Conservation (phyloP, 805 yeast species). For the Alloascoidea africana region DNA sequence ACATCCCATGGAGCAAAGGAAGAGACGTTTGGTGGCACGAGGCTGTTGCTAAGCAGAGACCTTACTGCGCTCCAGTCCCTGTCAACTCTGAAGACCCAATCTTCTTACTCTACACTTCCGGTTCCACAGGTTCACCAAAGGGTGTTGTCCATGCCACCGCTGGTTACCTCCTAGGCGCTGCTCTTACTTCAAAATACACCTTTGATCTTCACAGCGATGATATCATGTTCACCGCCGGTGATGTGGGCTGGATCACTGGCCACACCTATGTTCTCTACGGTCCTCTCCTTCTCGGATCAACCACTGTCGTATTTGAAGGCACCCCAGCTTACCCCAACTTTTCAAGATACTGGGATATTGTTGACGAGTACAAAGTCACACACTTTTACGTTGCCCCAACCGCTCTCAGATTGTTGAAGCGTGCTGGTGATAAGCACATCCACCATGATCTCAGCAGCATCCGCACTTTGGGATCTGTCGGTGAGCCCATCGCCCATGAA, state of each 20-base stretch:
- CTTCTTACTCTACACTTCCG: constrained; percentile 91
- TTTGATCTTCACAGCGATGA: constrained; percentile 88
- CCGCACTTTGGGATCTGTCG: constrained; percentile 94
- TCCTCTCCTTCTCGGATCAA: constrained; percentile 76
- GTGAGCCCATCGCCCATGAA: constrained; percentile 97
- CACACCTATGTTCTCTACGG: constrained; percentile 94
- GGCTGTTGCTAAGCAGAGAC: constrained; percentile 64
- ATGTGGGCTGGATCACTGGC: constrained; percentile 98
- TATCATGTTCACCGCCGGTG: constrained; percentile 91
- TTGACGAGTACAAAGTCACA: constrained; percentile 80
- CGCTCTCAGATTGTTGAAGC: constrained; percentile 78
- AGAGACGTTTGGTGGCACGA: constrained; percentile 97
- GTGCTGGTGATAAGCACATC: constrained; percentile 80
- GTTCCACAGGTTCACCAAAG: constrained; percentile 97
- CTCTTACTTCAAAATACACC: constrained; percentile 80
- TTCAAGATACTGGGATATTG: constrained; percentile 94
- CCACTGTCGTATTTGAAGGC: constrained; percentile 90
- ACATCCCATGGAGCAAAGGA: constrained; percentile 56
- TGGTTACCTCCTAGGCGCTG: constrained; percentile 88
- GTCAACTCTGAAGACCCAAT: constrained; percentile 90
- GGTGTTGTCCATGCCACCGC: constrained; percentile 94
- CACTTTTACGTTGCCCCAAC: constrained; percentile 99
- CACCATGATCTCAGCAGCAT: constrained; percentile 74
- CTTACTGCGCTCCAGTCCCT: constrained; percentile 76
- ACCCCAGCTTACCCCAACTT: constrained; percentile 95